Evolutionary conservation across 805 yeast species (phyloP).

Genomic region (Metschnikowia dekortorum): DNA sequence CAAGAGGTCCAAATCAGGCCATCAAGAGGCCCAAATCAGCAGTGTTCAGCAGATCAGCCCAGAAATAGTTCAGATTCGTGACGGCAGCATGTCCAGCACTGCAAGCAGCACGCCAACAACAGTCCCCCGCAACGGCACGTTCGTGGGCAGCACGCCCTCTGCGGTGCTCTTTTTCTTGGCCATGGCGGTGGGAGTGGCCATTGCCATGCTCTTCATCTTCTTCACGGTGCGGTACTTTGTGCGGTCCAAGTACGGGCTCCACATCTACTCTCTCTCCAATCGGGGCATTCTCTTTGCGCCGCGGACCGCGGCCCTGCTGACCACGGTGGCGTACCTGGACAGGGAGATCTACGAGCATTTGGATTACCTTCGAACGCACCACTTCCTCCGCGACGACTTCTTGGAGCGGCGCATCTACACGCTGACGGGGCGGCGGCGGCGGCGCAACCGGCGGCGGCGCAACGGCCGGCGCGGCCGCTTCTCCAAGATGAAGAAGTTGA

Average conservation of each 20-base stretch:
- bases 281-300: slow-evolving; percentile 20
- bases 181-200: slow-evolving; percentile 54
- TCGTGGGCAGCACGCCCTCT: slow-evolving; percentile 51
- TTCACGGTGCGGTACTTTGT: slow-evolving; percentile 60
- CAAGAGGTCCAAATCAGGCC: no score
- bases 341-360: slow-evolving; percentile 33
- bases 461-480: slow-evolving; percentile 38
- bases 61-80: no score
- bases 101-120: neutral
- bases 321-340: slow-evolving; percentile 15
- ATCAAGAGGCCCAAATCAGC: no score
- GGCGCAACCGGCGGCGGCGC: slow-evolving; percentile 22
- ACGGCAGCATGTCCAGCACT: neutral
- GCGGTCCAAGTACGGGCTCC: slow-evolving; percentile 53
- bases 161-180: slow-evolving; percentile 63
- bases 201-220: slow-evolving; percentile 53
- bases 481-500: slow-evolving; percentile 46
- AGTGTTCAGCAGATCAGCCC: no score
- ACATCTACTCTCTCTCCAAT: slow-evolving; percentile 34
- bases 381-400: slow-evolving; percentile 28
- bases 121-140: slow-evolving; percentile 15
- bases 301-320: slow-evolving; percentile 6
- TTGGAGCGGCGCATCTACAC: slow-evolving; percentile 23
- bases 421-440: slow-evolving; percentile 9
- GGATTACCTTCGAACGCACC: slow-evolving; percentile 31